Base-by-base conservation (phyloP, 352 stramenopile species). In the Phytophthora tubulina region DNA sequence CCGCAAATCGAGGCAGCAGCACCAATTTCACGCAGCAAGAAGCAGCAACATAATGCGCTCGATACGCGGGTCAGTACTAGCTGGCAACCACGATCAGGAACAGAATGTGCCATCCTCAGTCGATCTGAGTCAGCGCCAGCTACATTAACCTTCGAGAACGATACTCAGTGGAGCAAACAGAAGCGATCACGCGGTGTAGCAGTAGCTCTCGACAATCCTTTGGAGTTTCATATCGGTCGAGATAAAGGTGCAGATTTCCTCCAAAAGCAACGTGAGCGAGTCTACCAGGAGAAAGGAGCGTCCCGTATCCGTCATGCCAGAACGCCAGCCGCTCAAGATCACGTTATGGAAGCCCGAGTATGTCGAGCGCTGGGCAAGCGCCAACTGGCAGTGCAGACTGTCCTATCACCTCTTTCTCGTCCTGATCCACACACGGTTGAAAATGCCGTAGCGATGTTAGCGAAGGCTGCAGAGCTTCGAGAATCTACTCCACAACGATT, bases 91-190 rank as follows among this genome's bases (percentile, higher is more conserved):
- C 48, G 7, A 53, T 30, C 11, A 33, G 17, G 33, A 36, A 5
- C 14, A 44, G 56, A 41, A 50, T 14, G 14, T 17, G 21, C 17
- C 3, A 33, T 3, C 4, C 65, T 78, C 15, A 63, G 39, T 60
- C 80, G 79, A 21, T 90, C 84, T 7, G 82, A 92, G 32, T 90
- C 84, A 1, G 82, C 84, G 3, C 78, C 82, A 41, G 49, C 67
- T 13, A 77, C 72, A 2, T 65, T 88, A 9, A 57, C 56, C 8
- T 67, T 75, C 35, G 57, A 66, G 38, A 70, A 67, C 31, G 70
- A 78, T 13, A 64, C 58, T 27, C 52, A 63, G 45, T 58, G 49
- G 55, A 53, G 75, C 15, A 72, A 73, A 17, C 54, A 67, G n/a
- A 90, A 86, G 21, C 72, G 69, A 32, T 79, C 80, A 3, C 78